Conservation (phyloP, 2,329 filamentous ascomycete species). For the Thelonectria discophora region DNA sequence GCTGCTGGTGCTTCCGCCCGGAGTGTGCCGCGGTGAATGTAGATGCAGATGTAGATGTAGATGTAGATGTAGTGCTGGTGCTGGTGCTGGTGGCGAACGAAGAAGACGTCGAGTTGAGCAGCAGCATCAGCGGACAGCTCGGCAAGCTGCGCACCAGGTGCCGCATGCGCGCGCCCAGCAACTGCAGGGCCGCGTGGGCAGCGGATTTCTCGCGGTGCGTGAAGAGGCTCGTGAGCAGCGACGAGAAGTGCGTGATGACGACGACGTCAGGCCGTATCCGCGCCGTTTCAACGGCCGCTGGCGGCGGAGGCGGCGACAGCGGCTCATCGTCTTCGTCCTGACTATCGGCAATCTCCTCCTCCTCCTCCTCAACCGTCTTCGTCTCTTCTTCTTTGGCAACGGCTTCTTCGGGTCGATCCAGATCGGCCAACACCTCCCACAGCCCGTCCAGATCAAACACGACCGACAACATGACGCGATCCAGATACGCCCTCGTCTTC, state of each 20-base stretch:
- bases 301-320: too few species aligned
- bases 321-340: conserved; percentile 44
- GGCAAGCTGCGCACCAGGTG: conserved; percentile 53
- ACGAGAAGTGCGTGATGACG: conserved; percentile 63
- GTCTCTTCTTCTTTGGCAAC: background rate
- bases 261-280: conserved; percentile 54
- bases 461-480: conserved; percentile 61
- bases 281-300: background rate
- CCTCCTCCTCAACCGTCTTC: conserved; percentile 33
- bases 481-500: conserved; percentile 52
- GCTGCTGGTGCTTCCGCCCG: conserved; percentile 2
- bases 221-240: conserved; percentile 62
- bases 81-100: background rate
- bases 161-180: conserved; percentile 58
- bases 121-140: conserved; percentile 58
- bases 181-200: conserved; percentile 59
- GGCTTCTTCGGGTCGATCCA: conserved; percentile 45
- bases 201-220: conserved; percentile 54
- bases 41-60: too few species aligned
- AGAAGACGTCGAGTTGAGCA: conserved; percentile 61
- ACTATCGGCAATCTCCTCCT: conserved; percentile 46
- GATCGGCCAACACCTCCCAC: conserved; percentile 64
- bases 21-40: background rate
- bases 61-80: too few species aligned
- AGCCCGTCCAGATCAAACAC: conserved; percentile 68